Percentiles rank a stretch among this genome's conserved stretches.
phyloP scores from a whole-genome alignment of 352 stramenopile genomes.

The Globisporangium solare region DNA sequence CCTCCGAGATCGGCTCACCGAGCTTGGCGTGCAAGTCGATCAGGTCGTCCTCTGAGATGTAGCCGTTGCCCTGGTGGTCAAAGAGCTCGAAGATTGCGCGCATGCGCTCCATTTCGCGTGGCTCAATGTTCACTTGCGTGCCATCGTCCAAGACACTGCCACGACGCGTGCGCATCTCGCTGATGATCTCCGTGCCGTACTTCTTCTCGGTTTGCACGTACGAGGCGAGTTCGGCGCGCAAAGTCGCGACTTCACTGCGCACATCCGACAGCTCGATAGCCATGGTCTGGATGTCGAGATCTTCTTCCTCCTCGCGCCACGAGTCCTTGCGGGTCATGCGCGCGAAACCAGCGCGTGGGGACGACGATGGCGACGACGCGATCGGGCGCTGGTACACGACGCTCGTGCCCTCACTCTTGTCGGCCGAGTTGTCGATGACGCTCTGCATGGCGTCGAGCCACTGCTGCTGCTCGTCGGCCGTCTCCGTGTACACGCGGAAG shows the following conservation, averaged over 20 bases:
- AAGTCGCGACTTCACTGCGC: slow-evolving; percentile 59
- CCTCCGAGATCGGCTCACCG: slow-evolving; percentile 70
- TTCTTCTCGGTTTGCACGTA: slow-evolving; percentile 82
- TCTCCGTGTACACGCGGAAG: slow-evolving; percentile 84
- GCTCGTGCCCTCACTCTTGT: slow-evolving; percentile 57
- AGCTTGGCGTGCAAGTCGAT: slow-evolving; percentile 79
- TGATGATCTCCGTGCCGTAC: slow-evolving; percentile 56
- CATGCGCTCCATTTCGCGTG: slow-evolving; percentile 83
- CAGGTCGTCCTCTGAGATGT: slow-evolving; percentile 73
- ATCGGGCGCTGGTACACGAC: slow-evolving; percentile 67
- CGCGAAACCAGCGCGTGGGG: slow-evolving; percentile 34
- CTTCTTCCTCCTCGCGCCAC: slow-evolving; percentile 60
- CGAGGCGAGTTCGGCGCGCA: slow-evolving; percentile 64
- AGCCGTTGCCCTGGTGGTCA: slow-evolving; percentile 74
- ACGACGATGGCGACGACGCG: slow-evolving; percentile 58
- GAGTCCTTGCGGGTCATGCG: slow-evolving; percentile 58
- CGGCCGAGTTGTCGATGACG: slow-evolving; percentile 56
- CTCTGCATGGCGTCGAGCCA: slow-evolving; percentile 73
- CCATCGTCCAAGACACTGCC: slow-evolving; percentile 73
- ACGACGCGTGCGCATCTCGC: slow-evolving; percentile 42
- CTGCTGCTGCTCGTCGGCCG: slow-evolving; percentile 53
- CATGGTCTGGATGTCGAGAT: slow-evolving; percentile 61
- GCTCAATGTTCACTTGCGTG: slow-evolving; percentile 74
- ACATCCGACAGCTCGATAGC: slow-evolving; percentile 69
- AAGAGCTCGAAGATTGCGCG: slow-evolving; percentile 82